Evolutionary conservation across 352 stramenopile species (phyloP).

Genomic region (Phytophthora quininea): DNA sequence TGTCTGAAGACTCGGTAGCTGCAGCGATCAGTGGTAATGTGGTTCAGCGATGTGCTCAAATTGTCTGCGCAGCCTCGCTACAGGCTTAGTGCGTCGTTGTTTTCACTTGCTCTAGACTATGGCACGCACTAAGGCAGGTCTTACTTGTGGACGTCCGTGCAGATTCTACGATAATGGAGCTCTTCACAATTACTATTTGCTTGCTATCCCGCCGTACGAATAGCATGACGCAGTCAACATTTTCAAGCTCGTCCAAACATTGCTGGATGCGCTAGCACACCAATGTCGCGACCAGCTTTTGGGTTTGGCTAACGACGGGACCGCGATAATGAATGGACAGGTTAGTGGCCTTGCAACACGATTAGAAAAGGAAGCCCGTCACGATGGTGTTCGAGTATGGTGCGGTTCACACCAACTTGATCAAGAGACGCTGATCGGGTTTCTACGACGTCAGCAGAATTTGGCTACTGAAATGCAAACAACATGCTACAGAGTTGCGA

Average conservation of each 20-base stretch:
- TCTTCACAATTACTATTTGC: conserved; percentile 14
- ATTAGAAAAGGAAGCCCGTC: not conserved
- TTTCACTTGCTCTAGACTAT: no score
- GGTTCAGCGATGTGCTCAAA: no score
- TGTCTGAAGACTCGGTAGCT: no score
- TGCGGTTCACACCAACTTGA: conserved; percentile 26
- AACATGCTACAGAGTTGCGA: conserved; percentile 13
- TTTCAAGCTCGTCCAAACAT: not conserved
- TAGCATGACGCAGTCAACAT: conserved; percentile 12
- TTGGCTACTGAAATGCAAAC: conserved; percentile 16
- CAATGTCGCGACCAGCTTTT: not conserved
- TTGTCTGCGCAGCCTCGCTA: no score
- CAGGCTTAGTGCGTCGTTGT: no score
- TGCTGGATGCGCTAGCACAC: not conserved
- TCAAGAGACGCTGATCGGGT: conserved; percentile 14
- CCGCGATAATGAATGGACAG: conserved; percentile 1
- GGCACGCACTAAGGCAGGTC: no score
- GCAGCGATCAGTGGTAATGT: no score
- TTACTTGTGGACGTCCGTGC: no score
- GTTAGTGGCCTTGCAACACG: conserved; percentile 5
- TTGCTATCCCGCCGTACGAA: conserved; percentile 13
- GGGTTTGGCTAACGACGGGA: not conserved
- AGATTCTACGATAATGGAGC: conserved; percentile 5
- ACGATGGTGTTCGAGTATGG: conserved; percentile 12
- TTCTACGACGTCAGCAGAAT: conserved; percentile 17